Percentiles rank a stretch among this genome's conserved stretches.
These are phyloP conservation scores for Monosporascus sp. DNA, from an alignment of 2,329 filamentous ascomycete genomes.

Conservation along the genomic window DNA sequence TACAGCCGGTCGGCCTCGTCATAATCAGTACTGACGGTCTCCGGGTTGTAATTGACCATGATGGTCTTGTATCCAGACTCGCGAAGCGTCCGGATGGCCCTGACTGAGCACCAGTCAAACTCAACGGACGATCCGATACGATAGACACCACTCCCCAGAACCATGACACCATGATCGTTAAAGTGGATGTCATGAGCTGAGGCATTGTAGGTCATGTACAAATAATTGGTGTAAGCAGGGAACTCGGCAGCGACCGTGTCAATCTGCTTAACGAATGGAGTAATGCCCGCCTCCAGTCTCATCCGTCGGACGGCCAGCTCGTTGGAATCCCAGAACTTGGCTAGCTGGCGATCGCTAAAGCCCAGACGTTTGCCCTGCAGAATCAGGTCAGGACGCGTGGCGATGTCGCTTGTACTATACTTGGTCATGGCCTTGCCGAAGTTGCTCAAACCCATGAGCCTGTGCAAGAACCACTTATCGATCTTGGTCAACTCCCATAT, in stretches of 20 bases:
- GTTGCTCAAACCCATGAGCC: constrained; percentile 84
- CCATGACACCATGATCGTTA: constrained; percentile 90
- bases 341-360: constrained; percentile 89
- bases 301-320: constrained; percentile 82
- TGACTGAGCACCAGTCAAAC: constrained; percentile 98
- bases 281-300: constrained; percentile 79
- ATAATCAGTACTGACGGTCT: constrained; percentile 86
- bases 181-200: constrained; percentile 79
- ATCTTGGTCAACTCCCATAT: constrained; percentile 99
- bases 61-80: constrained; percentile 85
- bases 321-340: constrained; percentile 91
- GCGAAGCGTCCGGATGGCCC: constrained; percentile 85
- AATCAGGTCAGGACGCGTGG: constrained; percentile 59
- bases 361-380: constrained; percentile 87
- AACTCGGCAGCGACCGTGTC: constrained; percentile 98
- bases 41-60: constrained; percentile 77
- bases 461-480: constrained; percentile 95
- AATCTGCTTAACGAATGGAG: constrained; percentile 93
- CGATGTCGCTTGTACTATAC: constrained; percentile 61
- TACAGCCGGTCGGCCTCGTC: constrained; percentile 93
- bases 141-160: constrained; percentile 92
- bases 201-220: constrained; percentile 94
- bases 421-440: constrained; percentile 75
- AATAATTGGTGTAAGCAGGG: constrained; percentile 89
- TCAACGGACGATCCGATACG: constrained; percentile 96